phyloP scores from a whole-genome alignment of 2,329 filamentous ascomycete genomes.

The Aspergillus phoenicis region DNA sequence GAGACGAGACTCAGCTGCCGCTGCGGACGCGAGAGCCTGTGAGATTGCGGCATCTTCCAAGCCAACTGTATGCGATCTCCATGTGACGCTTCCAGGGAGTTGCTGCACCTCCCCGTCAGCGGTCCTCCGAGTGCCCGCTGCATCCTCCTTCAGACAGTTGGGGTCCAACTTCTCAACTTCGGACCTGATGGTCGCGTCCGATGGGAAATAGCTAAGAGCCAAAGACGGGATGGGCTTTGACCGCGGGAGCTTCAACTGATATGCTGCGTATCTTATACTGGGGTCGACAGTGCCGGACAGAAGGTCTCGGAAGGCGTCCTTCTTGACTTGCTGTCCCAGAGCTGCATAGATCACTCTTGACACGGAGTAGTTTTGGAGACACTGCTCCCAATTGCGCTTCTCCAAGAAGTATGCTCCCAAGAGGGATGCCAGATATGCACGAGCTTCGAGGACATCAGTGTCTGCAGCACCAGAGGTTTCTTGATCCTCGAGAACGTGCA shows the following conservation, averaged over 20 bases:
- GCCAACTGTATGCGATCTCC: constrained; percentile 81
- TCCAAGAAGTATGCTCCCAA: constrained; percentile 80
- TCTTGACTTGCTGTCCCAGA: constrained; percentile 64
- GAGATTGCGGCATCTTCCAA: constrained; percentile 94
- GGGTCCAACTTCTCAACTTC: constrained; percentile 72
- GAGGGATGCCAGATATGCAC: constrained; percentile 78
- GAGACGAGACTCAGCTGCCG: constrained; percentile 57
- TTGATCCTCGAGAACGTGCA: constrained; percentile 65
- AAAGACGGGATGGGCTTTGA: constrained; percentile 80
- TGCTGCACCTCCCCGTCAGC: constrained; percentile 49
- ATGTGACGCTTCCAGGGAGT: constrained; percentile 74
- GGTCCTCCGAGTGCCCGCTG: constrained; percentile 51
- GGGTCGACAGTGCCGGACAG: constrained; percentile 85
- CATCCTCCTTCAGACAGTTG: constrained; percentile 64
- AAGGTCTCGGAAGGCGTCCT: constrained; percentile 82
- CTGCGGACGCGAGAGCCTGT: constrained; percentile 73
- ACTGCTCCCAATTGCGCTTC: constrained; percentile 80
- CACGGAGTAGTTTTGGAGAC: constrained; percentile 73
- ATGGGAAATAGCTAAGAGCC: constrained; percentile 75
- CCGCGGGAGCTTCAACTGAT: constrained; percentile 83
- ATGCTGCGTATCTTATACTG: constrained; percentile 90
- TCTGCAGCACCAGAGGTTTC: constrained; percentile 65
- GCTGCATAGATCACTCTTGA: constrained; percentile 81
- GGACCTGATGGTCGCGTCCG: constrained; percentile 60
- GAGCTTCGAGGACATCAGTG: constrained; percentile 78